phyloP scores from a whole-genome alignment of 768 basidiomycete species.

The Macrolepiota dolichaula region DNA sequence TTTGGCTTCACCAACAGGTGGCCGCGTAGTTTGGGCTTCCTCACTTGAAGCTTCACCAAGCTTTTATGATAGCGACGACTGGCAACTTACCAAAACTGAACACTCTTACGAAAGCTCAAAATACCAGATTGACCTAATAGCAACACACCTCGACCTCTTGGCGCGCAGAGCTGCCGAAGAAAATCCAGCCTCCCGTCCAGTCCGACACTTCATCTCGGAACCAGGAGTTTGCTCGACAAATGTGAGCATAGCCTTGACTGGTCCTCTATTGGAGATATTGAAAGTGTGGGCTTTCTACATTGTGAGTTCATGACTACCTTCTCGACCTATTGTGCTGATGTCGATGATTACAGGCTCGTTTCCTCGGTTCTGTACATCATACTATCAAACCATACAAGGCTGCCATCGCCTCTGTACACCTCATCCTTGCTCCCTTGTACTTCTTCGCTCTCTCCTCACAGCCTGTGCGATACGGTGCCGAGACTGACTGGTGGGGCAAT shows the following conservation, averaged over 20 bases:
- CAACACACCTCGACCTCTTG: slow-evolving; percentile 47
- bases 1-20: slow-evolving; percentile 38
- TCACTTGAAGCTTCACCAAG: slow-evolving; percentile 59
- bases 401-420: slow-evolving; percentile 63
- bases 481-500: slow-evolving; percentile 53
- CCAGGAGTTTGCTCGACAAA: slow-evolving; percentile 72
- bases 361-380: slow-evolving; percentile 65
- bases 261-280: slow-evolving; percentile 39
- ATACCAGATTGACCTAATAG: slow-evolving; percentile 73
- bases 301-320: slow-evolving; percentile 35
- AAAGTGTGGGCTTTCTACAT: slow-evolving; percentile 62
- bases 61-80: slow-evolving; percentile 61
- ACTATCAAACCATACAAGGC: slow-evolving; percentile 60
- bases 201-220: slow-evolving; percentile 61
- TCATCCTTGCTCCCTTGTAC: slow-evolving; percentile 56
- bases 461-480: slow-evolving; percentile 52
- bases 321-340: background rate
- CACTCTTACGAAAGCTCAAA: slow-evolving; percentile 72
- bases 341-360: slow-evolving; percentile 51
- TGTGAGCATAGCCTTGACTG: slow-evolving; percentile 46
- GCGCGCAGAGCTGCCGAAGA: slow-evolving; percentile 21
- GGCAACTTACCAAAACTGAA: slow-evolving; percentile 60
- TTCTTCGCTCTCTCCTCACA: slow-evolving; percentile 39
- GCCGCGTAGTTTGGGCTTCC: slow-evolving; percentile 78
- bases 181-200: slow-evolving; percentile 15